Base-by-base conservation (phyloP, 805 yeast genomes). In the Candida silvatica region DNA sequence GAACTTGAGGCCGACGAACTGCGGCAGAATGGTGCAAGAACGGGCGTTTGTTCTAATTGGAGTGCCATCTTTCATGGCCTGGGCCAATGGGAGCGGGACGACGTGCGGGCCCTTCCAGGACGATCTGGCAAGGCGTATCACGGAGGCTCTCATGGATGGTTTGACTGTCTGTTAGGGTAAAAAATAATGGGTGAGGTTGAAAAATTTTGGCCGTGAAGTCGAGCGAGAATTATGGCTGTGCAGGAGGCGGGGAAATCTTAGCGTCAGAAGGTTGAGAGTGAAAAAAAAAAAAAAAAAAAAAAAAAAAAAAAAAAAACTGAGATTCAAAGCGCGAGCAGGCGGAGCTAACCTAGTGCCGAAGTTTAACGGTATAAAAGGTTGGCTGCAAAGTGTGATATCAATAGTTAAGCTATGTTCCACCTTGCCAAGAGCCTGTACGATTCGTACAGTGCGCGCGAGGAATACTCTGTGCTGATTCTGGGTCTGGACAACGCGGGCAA, bases 401-500 rank as follows among this genome's bases (percentile, higher is more conserved):
- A n/a, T n/a, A n/a, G n/a, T n/a, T n/a, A n/a, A n/a, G n/a, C n/a
- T n/a, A 80, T 81, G 90, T 80, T 77, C 54, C 90, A 80, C 54
- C 61, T 80, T 27, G 77, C 67, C 4, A 71, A 69, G 45, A 77
- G 85, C 2, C 49, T 81, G 2, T 79, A 79, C 44, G 65, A 71
- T 29, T 66, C 66, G 37, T 66, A 71, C 62, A 79, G 77, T 32
- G 63, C 67, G 39, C 67, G 66, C 43, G 83, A 77, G 48, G 85
- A 80, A 56, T 83, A 83, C 51, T 75, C 87, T 1, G 71, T 83
- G 3, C 67, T 90, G 32, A 83, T 90, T 25, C 64, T 90, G 17
- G 98, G 98, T 15, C 69, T 90, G 20, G 97, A 90, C 57, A 88
- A 90, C 62, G 95, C 97, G 0, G 98, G 98, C 1, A 90, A 90